A percentile compares a stretch with the other conserved stretches of the same genome.
These are phyloP conservation scores for Gnomoniopsis sp. DNA, from an alignment of 2,329 filamentous ascomycete genomes.

Conservation along the genomic window DNA sequence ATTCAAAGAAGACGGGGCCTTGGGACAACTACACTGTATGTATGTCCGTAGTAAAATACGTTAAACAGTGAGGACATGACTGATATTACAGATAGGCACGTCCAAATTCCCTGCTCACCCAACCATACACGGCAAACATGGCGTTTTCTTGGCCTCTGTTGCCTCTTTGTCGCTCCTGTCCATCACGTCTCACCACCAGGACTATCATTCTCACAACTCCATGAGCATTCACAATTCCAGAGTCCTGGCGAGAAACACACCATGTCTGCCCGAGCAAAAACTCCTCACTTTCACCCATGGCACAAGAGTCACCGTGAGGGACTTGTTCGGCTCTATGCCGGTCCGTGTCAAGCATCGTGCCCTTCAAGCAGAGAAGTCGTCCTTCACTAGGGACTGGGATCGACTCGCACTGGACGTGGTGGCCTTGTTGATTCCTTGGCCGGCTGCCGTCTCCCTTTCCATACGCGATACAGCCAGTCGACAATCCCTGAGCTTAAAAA, in stretches of 20 bases:
- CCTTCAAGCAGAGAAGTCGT: constrained; percentile 44
- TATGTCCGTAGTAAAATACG: constrained; percentile 17
- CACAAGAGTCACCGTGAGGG: constrained; percentile 70
- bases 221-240: constrained; percentile 69
- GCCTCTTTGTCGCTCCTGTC: constrained; percentile 72
- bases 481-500: constrained; percentile 34
- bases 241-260: constrained; percentile 60
- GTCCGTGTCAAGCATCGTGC: constrained; percentile 82
- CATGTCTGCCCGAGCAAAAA: constrained; percentile 56
- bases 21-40: constrained; percentile 72
- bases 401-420: constrained; percentile 56
- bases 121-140: constrained; percentile 62
- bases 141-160: constrained; percentile 74
- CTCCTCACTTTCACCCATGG: constrained; percentile 60
- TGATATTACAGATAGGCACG: constrained; percentile 55
- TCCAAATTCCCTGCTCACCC: constrained; percentile 60
- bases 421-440: constrained; percentile 69
- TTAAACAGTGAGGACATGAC: constrained; percentile 6
- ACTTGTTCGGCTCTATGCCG: constrained; percentile 87
- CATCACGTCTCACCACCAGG: constrained; percentile 67
- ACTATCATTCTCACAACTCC: constrained; percentile 59
- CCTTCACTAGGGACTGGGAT: constrained; percentile 63
- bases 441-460: constrained; percentile 50
- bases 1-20: constrained; percentile 65
- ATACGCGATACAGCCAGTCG: constrained; percentile 48